Percentiles rank a stretch among this genome's conserved stretches.
These are phyloP conservation scores for Corylus heterophylla DNA, from an alignment of 306 rosid genomes.

Conservation along the genomic window DNA sequence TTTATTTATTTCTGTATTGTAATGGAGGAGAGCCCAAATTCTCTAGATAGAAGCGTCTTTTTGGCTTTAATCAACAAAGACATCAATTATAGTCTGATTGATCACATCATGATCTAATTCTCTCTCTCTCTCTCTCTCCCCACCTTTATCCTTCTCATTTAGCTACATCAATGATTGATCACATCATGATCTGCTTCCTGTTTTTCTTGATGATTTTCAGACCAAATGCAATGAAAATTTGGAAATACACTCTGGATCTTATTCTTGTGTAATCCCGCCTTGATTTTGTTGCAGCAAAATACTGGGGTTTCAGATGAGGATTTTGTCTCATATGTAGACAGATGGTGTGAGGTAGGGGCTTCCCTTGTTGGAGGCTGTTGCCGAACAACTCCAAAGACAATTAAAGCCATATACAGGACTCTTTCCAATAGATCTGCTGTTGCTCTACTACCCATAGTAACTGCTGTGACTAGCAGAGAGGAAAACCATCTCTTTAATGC, in stretches of 20 bases:
- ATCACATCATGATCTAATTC: background rate
- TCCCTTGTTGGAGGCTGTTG: slow-evolving; percentile 63
- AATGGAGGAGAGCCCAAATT: background rate
- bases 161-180: background rate
- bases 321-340: slow-evolving; percentile 49
- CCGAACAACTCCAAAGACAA: slow-evolving; percentile 57
- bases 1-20: background rate
- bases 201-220: background rate
- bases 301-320: slow-evolving; percentile 54
- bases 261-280: slow-evolving; percentile 9
- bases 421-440: slow-evolving; percentile 35
- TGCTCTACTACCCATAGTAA: slow-evolving; percentile 21
- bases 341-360: slow-evolving; percentile 59
- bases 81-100: background rate
- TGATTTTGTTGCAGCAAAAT: slow-evolving; percentile 47
- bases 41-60: background rate
- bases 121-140: too few relatives aligned
- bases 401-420: slow-evolving; percentile 47
- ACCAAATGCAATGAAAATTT: background rate
- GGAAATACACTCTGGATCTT: background rate
- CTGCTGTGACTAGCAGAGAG: slow-evolving; percentile 15
- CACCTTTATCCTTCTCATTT: background rate
- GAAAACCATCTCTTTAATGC: background rate
- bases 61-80: background rate
- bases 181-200: background rate